Percentiles rank a stretch among this genome's conserved stretches.
Conservation (phyloP, 768 basidiomycete species). For the Collybiopsis luxurians region DNA sequence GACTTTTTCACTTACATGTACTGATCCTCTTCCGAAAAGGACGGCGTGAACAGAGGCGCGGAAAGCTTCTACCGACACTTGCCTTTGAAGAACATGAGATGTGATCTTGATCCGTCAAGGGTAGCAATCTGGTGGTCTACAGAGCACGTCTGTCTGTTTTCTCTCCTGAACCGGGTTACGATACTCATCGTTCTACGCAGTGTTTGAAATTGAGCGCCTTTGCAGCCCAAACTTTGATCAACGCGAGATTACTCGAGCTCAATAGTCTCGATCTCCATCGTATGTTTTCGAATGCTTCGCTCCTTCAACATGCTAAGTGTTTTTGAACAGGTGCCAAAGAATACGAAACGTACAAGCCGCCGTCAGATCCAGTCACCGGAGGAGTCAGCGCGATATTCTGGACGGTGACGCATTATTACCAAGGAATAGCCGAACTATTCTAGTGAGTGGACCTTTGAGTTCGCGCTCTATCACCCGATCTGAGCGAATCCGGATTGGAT, state of each 20-base stretch:
- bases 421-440: conserved; percentile 46
- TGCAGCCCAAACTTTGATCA: conserved; percentile 47
- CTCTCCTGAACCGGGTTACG: neutral
- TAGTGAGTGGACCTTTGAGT: conserved; percentile 25
- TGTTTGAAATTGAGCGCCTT: conserved; percentile 52
- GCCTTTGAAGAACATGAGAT: conserved; percentile 61
- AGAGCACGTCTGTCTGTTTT: conserved; percentile 33
- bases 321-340: conserved; percentile 35
- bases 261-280: conserved; percentile 48
- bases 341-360: conserved; percentile 36
- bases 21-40: conserved; percentile 23
- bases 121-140: conserved; percentile 61
- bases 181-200: conserved; percentile 17
- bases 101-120: conserved; percentile 50
- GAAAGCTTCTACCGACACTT: conserved; percentile 59
- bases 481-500: too few relatives aligned
- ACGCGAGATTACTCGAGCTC: conserved; percentile 41
- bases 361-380: conserved; percentile 41
- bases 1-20: too few relatives aligned
- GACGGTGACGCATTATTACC: conserved; percentile 46
- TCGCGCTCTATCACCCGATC: neutral
- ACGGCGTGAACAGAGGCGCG: conserved; percentile 45
- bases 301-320: too few relatives aligned
- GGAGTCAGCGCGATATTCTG: conserved; percentile 47
- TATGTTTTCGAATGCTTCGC: conserved; percentile 19